These are phyloP conservation scores for Fusarium pilosicola DNA, from an alignment of 2,329 filamentous ascomycete genomes.

Conservation along the genomic window DNA sequence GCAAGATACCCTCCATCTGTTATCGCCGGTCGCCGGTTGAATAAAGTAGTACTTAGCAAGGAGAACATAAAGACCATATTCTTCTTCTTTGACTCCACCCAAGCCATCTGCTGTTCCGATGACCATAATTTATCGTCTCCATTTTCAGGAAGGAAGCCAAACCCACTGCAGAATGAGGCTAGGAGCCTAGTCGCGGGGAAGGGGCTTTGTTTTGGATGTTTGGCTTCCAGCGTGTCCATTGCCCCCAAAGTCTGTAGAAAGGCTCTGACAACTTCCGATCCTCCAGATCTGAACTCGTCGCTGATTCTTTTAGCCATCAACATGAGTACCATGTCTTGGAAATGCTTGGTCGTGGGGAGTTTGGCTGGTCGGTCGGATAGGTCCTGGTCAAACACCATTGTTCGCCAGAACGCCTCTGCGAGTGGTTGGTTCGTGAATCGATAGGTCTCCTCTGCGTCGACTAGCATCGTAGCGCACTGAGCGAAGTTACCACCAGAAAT, in stretches of 20 bases:
- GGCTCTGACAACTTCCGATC: neutral
- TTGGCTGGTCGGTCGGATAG: neutral
- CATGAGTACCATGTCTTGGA: neutral
- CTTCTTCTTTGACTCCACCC: neutral
- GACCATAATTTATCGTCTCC: neutral
- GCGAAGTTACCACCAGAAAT: fast-evolving
- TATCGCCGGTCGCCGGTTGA: neutral
- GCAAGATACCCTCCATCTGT: neutral
- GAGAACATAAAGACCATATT: neutral
- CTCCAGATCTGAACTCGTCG: neutral
- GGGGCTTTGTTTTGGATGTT: neutral
- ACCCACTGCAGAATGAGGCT: neutral
- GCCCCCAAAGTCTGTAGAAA: neutral
- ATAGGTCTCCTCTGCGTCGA: neutral
- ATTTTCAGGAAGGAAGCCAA: neutral
- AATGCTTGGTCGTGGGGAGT: neutral
- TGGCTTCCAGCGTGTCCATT: neutral
- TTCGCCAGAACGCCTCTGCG: neutral
- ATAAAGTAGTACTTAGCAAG: neutral
- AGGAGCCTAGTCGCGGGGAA: neutral
- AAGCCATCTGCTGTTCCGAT: neutral
- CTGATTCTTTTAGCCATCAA: neutral
- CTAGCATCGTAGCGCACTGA: neutral
- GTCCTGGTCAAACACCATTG: neutral
- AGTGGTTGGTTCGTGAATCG: neutral